These are phyloP conservation scores for Alloteropsis semialata DNA, from an alignment of 176 grass and related monocot species.

Conservation along the genomic window DNA sequence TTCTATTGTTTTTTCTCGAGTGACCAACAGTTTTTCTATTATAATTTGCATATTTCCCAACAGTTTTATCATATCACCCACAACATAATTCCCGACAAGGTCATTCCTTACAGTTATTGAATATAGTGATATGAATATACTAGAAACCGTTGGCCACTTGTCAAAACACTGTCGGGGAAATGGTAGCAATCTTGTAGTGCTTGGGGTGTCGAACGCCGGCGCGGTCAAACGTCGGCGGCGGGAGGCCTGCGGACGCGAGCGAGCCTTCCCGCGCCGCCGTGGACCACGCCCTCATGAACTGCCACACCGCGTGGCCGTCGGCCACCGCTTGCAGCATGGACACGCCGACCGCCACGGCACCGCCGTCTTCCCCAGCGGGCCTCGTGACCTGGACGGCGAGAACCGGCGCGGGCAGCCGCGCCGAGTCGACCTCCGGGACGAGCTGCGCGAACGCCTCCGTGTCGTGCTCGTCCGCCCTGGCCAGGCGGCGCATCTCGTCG, in stretches of 20 bases:
- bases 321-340: slow-evolving; percentile 38
- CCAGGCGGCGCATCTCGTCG: slow-evolving; percentile 18
- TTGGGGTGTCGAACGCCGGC: slow-evolving; percentile 35
- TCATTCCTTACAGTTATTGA: too few species aligned
- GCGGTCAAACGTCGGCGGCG: slow-evolving; percentile 34
- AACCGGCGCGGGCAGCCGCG: slow-evolving; percentile 18
- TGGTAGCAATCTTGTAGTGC: too few species aligned
- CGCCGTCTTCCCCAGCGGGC: slow-evolving; percentile 16
- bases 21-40: too few species aligned
- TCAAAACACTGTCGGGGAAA: too few species aligned
- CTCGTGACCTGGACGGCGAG: slow-evolving; percentile 45
- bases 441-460: slow-evolving; percentile 34
- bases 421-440: slow-evolving; percentile 9
- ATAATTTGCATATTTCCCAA: too few species aligned
- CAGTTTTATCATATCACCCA: too few species aligned
- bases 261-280: slow-evolving; percentile 7
- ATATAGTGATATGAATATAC: too few species aligned
- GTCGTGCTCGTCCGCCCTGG: slow-evolving; percentile 19
- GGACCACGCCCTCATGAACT: slow-evolving; percentile 46
- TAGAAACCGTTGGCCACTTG: too few species aligned
- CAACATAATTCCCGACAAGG: too few species aligned
- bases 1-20: too few species aligned
- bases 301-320: slow-evolving; percentile 47
- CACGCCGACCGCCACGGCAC: slow-evolving; percentile 26
- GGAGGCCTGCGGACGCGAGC: neutral